Evolutionary conservation across 768 basidiomycete species (phyloP).

Genomic region (Gelatoporia subvermispora): DNA sequence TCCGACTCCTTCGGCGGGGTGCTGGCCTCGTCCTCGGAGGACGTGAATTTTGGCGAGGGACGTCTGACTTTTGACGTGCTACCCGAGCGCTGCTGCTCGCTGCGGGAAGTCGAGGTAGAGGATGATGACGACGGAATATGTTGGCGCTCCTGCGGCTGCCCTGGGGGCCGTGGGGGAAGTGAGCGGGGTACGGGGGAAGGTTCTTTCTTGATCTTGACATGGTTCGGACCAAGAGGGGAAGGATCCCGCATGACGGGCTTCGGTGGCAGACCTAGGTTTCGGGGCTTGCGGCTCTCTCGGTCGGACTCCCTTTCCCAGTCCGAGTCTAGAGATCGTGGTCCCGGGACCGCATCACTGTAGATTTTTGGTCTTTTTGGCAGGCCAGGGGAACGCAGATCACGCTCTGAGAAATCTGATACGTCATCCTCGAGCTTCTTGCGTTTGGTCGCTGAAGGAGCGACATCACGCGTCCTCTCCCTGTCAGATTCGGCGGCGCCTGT

Average conservation of each 20-base stretch:
- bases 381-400: background rate
- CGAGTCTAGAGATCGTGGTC: background rate
- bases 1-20: slow-evolving; percentile 28
- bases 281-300: background rate
- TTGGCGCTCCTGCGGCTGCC: slow-evolving; percentile 7
- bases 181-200: slow-evolving; percentile 21
- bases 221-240: slow-evolving; percentile 14
- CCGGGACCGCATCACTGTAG: slow-evolving; percentile 22
- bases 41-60: slow-evolving; percentile 59
- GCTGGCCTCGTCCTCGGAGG: slow-evolving; percentile 54
- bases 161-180: slow-evolving; percentile 6
- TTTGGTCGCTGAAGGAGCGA: slow-evolving; percentile 9
- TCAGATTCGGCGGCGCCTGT: slow-evolving; percentile 13
- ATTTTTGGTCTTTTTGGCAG: slow-evolving; percentile 40
- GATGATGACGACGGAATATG: slow-evolving; percentile 8
- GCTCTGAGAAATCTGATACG: slow-evolving; percentile 15
- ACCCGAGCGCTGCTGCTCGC: slow-evolving; percentile 1
- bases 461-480: slow-evolving; percentile 9
- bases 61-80: slow-evolving; percentile 26
- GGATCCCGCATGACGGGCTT: slow-evolving; percentile 30
- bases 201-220: slow-evolving; percentile 35
- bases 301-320: background rate
- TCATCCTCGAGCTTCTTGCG: slow-evolving; percentile 21
- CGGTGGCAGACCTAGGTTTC: slow-evolving; percentile 22
- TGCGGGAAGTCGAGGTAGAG: slow-evolving; percentile 1